These are phyloP conservation scores for Globisporangium spinosum DNA, from an alignment of 352 stramenopile species.

Conservation along the genomic window DNA sequence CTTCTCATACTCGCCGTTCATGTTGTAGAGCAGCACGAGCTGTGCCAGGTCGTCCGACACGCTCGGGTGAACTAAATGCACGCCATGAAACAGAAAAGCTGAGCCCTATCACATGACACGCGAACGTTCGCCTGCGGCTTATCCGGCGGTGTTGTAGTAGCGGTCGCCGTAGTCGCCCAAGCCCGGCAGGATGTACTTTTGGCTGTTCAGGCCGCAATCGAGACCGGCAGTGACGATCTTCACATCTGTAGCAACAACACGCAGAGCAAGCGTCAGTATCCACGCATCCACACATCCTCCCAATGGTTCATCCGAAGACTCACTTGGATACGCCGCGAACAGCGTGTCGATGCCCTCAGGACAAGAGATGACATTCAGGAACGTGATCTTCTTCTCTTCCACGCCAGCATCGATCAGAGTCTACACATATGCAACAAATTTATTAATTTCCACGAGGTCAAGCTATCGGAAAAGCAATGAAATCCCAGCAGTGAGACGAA, in stretches of 20 bases:
- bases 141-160: constrained; percentile 83
- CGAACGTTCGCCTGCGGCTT: background rate
- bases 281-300: background rate
- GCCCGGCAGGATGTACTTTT: constrained; percentile 96
- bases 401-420: constrained; percentile 85
- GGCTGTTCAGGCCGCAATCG: constrained; percentile 88
- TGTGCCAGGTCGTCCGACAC: constrained; percentile 68
- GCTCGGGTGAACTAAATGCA: constrained; percentile 35
- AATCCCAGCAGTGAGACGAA: background rate
- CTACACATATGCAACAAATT: constrained; percentile 19
- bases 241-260: constrained; percentile 32
- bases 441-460: background rate
- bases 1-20: constrained; percentile 62
- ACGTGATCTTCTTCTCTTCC: constrained; percentile 88
- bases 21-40: constrained; percentile 62
- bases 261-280: background rate
- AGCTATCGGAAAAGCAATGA: background rate
- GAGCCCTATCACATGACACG: background rate
- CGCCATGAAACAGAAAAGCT: no score
- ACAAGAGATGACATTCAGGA: constrained; percentile 94
- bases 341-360: constrained; percentile 87
- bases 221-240: constrained; percentile 81
- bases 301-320: constrained; percentile 38
- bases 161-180: constrained; percentile 95
- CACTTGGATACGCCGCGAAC: constrained; percentile 60